Evolutionary conservation across 2,329 filamentous ascomycete species (phyloP).

Genomic region (Cadophora gregata): DNA sequence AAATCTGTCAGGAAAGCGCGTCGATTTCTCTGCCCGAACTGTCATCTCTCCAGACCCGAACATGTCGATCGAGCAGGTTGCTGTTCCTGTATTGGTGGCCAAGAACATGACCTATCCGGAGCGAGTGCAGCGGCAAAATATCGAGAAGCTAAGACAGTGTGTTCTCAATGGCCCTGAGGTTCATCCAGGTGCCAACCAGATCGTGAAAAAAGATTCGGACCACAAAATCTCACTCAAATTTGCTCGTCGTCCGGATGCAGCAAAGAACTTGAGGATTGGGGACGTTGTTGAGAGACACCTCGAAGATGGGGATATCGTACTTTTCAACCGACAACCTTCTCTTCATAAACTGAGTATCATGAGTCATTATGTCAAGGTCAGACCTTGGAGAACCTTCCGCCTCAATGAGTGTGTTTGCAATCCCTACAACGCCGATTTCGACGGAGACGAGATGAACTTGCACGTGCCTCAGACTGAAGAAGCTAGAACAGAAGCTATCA

Average conservation of each 20-base stretch:
- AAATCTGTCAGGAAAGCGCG: constrained; percentile 96
- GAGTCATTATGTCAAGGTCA: constrained; percentile 89
- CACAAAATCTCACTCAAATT: constrained; percentile 80
- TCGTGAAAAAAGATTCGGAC: constrained; percentile 72
- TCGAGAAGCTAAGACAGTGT: constrained; percentile 77
- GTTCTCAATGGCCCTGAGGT: constrained; percentile 76
- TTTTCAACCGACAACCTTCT: constrained; percentile 98
- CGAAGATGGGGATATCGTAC: constrained; percentile 91
- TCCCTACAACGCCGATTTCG: constrained; percentile 98
- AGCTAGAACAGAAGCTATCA: constrained; percentile 91
- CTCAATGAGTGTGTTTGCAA: constrained; percentile 98
- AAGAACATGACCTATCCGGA: constrained; percentile 97
- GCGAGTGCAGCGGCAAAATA: constrained; percentile 82
- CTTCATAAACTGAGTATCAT: constrained; percentile 99
- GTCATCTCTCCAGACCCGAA: constrained; percentile 99
- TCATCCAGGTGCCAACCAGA: constrained; percentile 87
- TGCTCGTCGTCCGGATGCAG: constrained; percentile 72
- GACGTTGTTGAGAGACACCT: constrained; percentile 94
- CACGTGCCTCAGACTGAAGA: constrained; percentile 98
- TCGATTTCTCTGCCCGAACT: constrained; percentile 96
- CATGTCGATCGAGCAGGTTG: constrained; percentile 89
- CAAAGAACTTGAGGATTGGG: constrained; percentile 76
- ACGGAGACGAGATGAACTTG: constrained; percentile 98
- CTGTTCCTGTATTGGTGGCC: constrained; percentile 88
- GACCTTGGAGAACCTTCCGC: constrained; percentile 94